Conservation (phyloP, 2,329 filamentous ascomycete genomes). For the Venturia oleaginea region DNA sequence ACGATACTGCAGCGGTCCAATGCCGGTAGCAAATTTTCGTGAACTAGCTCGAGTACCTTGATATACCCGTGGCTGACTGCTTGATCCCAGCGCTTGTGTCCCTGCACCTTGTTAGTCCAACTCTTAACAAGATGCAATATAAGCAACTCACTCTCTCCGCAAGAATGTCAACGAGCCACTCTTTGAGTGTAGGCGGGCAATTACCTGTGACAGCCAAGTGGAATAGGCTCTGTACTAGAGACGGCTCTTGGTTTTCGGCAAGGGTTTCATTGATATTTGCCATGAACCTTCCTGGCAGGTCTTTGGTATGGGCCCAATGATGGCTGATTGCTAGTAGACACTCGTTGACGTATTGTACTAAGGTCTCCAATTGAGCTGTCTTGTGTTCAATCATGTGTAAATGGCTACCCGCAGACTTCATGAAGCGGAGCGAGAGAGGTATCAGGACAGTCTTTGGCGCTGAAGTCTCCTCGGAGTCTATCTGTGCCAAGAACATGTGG, state of each 20-base stretch:
- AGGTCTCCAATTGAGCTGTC: slow-evolving; percentile 75
- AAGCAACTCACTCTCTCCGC: slow-evolving; percentile 60
- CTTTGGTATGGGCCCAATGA: slow-evolving; percentile 76
- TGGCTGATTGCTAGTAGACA: slow-evolving; percentile 67
- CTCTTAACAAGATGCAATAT: background rate
- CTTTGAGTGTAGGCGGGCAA: slow-evolving; percentile 63
- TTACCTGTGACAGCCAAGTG: slow-evolving; percentile 79
- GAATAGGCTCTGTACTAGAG: slow-evolving; percentile 68
- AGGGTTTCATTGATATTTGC: slow-evolving; percentile 68
- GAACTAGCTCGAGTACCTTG: slow-evolving; percentile 65
- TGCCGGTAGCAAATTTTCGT: slow-evolving; percentile 82
- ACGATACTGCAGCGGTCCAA: slow-evolving; percentile 76
- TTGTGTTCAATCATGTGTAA: slow-evolving; percentile 79
- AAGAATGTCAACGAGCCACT: slow-evolving; percentile 82
- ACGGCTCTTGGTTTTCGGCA: slow-evolving; percentile 52
- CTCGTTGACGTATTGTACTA: slow-evolving; percentile 77
- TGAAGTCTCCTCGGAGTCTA: slow-evolving; percentile 31
- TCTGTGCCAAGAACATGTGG: slow-evolving; percentile 58
- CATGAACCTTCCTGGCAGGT: slow-evolving; percentile 71
- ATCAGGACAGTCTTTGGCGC: slow-evolving; percentile 39
- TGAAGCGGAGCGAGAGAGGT: slow-evolving; percentile 74
- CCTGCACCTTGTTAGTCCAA: slow-evolving; percentile 38
- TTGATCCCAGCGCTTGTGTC: slow-evolving; percentile 93
- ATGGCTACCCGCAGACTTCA: slow-evolving; percentile 68
- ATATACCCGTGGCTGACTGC: slow-evolving; percentile 70